Base-by-base conservation (phyloP, 805 yeast species). In the Barnettozyma wickerhamii region DNA sequence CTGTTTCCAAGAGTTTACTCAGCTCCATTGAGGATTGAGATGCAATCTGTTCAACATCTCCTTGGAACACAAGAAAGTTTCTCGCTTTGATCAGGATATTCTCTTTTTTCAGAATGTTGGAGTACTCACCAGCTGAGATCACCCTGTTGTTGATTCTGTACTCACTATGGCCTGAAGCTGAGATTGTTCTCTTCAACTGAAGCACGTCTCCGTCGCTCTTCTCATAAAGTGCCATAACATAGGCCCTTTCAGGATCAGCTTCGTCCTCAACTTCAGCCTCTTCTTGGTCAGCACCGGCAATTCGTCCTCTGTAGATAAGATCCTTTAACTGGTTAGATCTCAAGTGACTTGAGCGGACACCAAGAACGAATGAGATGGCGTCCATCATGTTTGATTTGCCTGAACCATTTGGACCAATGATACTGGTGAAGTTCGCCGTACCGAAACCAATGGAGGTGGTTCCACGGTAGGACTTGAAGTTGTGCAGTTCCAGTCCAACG, bases 341-440 rank as follows among this genome's bases (percentile, higher is more conserved):
- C 43, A 93, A 68, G 42, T 85, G 90, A 14, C 71, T 64, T 17
- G 88, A 75, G 51, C 83, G 70, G 35, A 91, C 79, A 19, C 99
- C 99, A 28, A 93, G 71, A 7, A 91, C 98, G 61, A 93, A 93
- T 17, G 96, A 83, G 34, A 93, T 84, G 27, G 99, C 97, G 60
- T 93, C 99, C 84, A 93, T 90, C 79, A 93, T 84, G 58, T 93
- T 93, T 31, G 96, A 85, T 65, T 93, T 93, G 7, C 99, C 99
- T 1, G 97, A 84, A 26, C 99, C 99, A 70, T 93, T 93, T n/a
- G 98, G 98, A 1, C 99, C 99, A 43, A 93, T 85, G 47, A 93
- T 86, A 33, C 95, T 82, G 1, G 96, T 87, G 66, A 93, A 93
- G 45, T 74, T 71, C 0, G 90, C 76, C 10, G 81, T 72, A 0